A percentile compares a stretch with the other conserved stretches of the same genome.
Conservation (phyloP, 2,329 filamentous ascomycete genomes). For the Elsinoe perseae region DNA sequence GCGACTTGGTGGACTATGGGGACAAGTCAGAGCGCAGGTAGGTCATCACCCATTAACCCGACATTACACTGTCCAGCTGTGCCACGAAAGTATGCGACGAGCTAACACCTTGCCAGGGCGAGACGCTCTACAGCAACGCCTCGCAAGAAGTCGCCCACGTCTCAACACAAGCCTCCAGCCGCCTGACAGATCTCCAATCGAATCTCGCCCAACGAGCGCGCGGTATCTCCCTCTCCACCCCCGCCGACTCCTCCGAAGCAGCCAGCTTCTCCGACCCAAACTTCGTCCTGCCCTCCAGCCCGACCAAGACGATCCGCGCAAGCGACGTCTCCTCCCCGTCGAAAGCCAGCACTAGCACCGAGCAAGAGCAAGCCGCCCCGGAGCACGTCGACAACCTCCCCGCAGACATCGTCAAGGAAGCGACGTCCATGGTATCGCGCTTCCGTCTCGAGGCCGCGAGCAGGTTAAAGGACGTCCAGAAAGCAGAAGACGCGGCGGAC, state of each 20-base stretch:
- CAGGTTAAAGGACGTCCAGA: constrained; percentile 79
- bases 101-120: constrained; percentile 50
- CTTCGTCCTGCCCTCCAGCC: constrained; percentile 17
- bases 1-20: constrained; percentile 78
- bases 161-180: constrained; percentile 62
- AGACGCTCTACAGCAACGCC: constrained; percentile 76
- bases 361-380: constrained; percentile 18
- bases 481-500: constrained; percentile 90
- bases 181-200: constrained; percentile 62
- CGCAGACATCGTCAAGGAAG: constrained; percentile 47
- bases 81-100: background rate
- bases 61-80: too few species aligned
- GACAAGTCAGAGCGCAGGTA: constrained; percentile 88
- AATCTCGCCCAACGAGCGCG: constrained; percentile 66
- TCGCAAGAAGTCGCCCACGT: constrained; percentile 74
- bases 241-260: constrained; percentile 17
- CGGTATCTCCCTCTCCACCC: constrained; percentile 55
- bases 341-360: background rate
- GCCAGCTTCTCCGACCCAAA: constrained; percentile 25
- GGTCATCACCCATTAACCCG: too few species aligned
- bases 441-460: constrained; percentile 71
- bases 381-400: constrained; percentile 38
- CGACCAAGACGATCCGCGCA: background rate
- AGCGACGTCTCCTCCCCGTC: constrained; percentile 21
- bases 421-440: constrained; percentile 62